Conservation (phyloP, 257 asterid species). For the Solanum corneliomulleri region DNA sequence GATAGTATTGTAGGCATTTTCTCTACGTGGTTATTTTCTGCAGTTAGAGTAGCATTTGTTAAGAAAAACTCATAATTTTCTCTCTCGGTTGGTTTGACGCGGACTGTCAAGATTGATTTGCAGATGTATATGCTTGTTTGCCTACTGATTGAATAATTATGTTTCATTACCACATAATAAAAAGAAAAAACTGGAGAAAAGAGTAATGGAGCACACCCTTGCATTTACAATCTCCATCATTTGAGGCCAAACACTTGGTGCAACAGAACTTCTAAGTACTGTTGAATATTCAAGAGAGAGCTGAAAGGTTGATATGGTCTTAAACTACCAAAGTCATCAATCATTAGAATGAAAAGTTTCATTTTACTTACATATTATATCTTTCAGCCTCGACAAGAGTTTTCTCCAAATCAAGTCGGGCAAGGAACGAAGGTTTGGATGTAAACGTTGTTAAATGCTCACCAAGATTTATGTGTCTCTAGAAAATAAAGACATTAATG, state of each 20-base stretch:
- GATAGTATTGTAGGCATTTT: not conserved
- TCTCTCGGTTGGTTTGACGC: not conserved
- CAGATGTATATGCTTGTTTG: not conserved
- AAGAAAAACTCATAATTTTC: not conserved
- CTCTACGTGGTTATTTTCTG: not conserved
- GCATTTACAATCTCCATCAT: not conserved
- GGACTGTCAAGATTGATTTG: not conserved
- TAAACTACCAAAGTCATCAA: too few relatives aligned
- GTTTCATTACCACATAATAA: not conserved
- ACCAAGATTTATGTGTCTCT: slow-evolving; percentile 98
- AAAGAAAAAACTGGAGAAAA: not conserved
- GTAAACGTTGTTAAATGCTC: slow-evolving; percentile 72
- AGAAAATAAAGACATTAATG: slow-evolving; percentile 23
- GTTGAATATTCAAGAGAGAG: too few relatives aligned
- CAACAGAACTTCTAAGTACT: too few relatives aligned
- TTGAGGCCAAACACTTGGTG: too few relatives aligned
- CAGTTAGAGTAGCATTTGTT: not conserved
- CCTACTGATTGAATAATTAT: not conserved
- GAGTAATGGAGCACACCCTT: not conserved
- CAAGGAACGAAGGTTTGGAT: too few relatives aligned
- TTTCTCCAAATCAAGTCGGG: too few relatives aligned
- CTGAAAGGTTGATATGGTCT: too few relatives aligned
- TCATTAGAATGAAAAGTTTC: too few relatives aligned
- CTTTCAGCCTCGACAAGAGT: too few relatives aligned
- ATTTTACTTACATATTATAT: too few relatives aligned